Conservation (phyloP, 805 yeast species). For the Kodamaea kaohsiungensis region DNA sequence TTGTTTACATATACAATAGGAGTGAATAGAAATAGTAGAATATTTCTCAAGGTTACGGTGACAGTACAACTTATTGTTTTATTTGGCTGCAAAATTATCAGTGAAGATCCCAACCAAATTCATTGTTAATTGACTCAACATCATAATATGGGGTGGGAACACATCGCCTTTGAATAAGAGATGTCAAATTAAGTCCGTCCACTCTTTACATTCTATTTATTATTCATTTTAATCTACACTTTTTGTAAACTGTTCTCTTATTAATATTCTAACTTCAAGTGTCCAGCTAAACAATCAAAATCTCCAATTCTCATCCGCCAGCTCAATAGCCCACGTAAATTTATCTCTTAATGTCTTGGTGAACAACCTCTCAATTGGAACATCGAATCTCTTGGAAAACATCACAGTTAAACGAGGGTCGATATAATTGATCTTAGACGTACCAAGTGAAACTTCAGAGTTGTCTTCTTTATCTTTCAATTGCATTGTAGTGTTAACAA, state of each 20-base stretch:
- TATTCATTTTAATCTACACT: neutral
- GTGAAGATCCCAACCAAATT: no score
- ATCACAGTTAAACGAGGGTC: constrained; percentile 91
- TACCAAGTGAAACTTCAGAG: constrained; percentile 88
- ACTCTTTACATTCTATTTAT: no score
- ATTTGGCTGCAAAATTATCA: no score
- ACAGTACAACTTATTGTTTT: no score
- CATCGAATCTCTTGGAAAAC: constrained; percentile 81
- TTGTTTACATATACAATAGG: no score
- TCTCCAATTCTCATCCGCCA: constrained; percentile 85
- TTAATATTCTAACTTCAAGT: constrained; percentile 7
- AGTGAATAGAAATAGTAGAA: no score
- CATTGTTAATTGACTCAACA: no score
- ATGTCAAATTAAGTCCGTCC: no score
- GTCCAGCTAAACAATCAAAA: constrained; percentile 43
- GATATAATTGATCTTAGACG: constrained; percentile 91
- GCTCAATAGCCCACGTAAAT: constrained; percentile 94
- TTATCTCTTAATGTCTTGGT: constrained; percentile 90
- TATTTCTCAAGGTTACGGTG: no score
- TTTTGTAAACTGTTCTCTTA: neutral
- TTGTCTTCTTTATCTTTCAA: constrained; percentile 92
- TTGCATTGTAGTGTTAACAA: constrained; percentile 66
- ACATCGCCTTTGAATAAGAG: no score
- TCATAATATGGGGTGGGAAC: no score
- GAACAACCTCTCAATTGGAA: constrained; percentile 89